Conservation (phyloP, 495 filamentous ascomycete genomes). For the Aspergillus kassunensis region DNA sequence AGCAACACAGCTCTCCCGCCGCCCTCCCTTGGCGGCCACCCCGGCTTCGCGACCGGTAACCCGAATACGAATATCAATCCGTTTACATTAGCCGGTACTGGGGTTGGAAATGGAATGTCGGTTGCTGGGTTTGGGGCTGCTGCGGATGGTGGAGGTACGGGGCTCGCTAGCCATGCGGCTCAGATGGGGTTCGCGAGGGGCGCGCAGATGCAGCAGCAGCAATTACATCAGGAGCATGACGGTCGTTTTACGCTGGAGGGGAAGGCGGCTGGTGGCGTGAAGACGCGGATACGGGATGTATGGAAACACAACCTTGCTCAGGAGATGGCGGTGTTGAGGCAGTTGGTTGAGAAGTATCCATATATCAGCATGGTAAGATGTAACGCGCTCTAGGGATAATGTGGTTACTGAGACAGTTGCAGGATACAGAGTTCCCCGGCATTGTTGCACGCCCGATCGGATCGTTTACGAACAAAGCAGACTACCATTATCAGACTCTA, state of each 20-base stretch:
- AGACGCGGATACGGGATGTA: slow-evolving; percentile 85
- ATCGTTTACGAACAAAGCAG: slow-evolving; percentile 85
- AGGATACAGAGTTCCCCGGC: slow-evolving; percentile 98
- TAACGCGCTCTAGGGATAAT: too few relatives aligned
- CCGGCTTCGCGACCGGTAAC: slow-evolving; percentile 54
- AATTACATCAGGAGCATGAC: slow-evolving; percentile 53
- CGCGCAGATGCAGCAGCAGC: slow-evolving; percentile 64
- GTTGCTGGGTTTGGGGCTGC: slow-evolving; percentile 56
- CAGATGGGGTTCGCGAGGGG: slow-evolving; percentile 81
- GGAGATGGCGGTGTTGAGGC: slow-evolving; percentile 77
- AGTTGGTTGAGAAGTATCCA: slow-evolving; percentile 81
- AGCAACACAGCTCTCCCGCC: slow-evolving; percentile 55
- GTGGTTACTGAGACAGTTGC: neutral
- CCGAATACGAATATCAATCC: slow-evolving; percentile 65
- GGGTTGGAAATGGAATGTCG: slow-evolving; percentile 49
- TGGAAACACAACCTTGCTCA: slow-evolving; percentile 89
- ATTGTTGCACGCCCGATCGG: slow-evolving; percentile 95
- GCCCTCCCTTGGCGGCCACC: slow-evolving; percentile 55
- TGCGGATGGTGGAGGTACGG: slow-evolving; percentile 65
- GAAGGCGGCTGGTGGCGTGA: slow-evolving; percentile 46
- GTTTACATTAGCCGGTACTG: slow-evolving; percentile 55
- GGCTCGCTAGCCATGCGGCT: slow-evolving; percentile 84
- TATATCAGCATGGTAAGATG: slow-evolving; percentile 92
- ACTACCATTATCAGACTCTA: slow-evolving; percentile 97
- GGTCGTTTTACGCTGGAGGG: slow-evolving; percentile 40